Base-by-base conservation (phyloP, 441 rosid species). In the Populus tomentosa region DNA sequence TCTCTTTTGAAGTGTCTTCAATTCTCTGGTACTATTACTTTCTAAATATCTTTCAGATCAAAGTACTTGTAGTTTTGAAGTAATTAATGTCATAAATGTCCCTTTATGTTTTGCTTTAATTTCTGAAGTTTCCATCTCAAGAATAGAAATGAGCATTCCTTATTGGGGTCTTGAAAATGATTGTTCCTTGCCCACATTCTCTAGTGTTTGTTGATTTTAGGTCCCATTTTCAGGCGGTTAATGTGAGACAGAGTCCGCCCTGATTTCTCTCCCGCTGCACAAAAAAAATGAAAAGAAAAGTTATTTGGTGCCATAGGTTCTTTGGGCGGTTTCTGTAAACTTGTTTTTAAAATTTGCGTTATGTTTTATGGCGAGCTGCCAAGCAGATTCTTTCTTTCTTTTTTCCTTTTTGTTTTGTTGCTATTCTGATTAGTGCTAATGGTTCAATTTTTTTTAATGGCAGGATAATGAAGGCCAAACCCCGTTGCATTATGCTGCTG, bases 391-490 rank as follows among this genome's bases (percentile, higher is more conserved):
- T 71, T 16, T 30, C 6, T 16, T 21, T 38, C 35, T 1, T 36
- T 38, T 2, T 10, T 36, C 14, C 14, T 0, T 6, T 5, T 23
- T 40, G 5, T 14, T 1, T 63, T 33, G 26, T 18, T 35, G 24
- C n/a, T 63, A 20, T 7, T 35, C 35, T 36, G 38, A 62, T 62
- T 9, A 10, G 10, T 74, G 42, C 40, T 63, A 65, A 20, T 66
- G 16, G 8, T 36, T 1, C 74, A 16, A 18, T 21, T 42, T 36
- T 24, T 2, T 33, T 13, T 70, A 73, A 80, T 84, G 75, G 74
- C 67, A 96, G 99, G 99, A 96, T 83, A 86, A 88, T 18, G 99
- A 94, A 78, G 99, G 99, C 66, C 98, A 96, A 84, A 90, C 97
- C 11, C 88, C 98, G 2, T 79, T 96, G 87, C 99, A 96, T 81